Percentiles rank a stretch among this genome's conserved stretches.
These are phyloP conservation scores for Artemisia annua DNA, from an alignment of 129 eudicot genomes.

Conservation along the genomic window DNA sequence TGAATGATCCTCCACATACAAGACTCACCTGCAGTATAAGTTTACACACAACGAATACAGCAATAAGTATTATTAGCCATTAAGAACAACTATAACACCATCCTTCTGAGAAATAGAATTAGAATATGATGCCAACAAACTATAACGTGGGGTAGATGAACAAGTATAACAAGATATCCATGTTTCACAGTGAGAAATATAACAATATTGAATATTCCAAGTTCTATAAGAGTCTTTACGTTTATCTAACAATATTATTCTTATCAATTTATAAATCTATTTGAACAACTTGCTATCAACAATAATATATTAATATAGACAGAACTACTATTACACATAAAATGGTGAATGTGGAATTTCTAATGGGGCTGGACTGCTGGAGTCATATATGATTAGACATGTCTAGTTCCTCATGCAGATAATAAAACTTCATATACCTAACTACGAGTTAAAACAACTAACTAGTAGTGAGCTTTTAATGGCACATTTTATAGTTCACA, in stretches of 20 bases:
- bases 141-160: background rate
- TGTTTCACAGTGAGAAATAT: background rate
- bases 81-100: background rate
- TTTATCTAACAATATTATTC: background rate
- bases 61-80: slow-evolving; percentile 7
- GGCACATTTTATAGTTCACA: too few relatives aligned
- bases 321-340: background rate
- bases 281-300: background rate
- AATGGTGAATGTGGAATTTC: background rate
- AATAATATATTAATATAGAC: background rate
- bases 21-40: slow-evolving; percentile 49
- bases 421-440: background rate
- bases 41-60: slow-evolving; percentile 17
- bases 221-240: background rate
- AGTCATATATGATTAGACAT: background rate
- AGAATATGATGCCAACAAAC: background rate
- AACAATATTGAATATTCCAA: background rate
- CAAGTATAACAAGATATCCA: slow-evolving; percentile 3
- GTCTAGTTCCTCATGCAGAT: background rate
- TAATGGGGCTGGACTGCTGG: background rate
- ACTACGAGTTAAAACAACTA: background rate
- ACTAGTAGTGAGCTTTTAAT: background rate
- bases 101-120: background rate
- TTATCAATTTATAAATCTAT: background rate
- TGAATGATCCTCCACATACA: slow-evolving; percentile 94